Evolutionary conservation across 2,329 filamentous ascomycete species (phyloP), one percentile per base, ranked within the genome.

Genomic region (Colletotrichum coccodes): DNA sequence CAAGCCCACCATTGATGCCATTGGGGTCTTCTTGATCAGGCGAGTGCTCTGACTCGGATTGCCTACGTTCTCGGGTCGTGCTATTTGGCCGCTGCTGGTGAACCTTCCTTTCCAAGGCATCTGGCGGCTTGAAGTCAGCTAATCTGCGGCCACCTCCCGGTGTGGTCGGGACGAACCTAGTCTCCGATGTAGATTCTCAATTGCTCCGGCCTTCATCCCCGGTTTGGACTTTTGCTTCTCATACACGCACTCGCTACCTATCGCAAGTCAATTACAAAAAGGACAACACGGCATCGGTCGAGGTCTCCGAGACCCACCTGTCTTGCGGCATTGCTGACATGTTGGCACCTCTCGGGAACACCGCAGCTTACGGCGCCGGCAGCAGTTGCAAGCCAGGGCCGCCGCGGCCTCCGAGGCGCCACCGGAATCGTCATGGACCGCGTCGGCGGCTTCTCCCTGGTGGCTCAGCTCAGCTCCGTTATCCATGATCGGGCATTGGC

Each of bases 381-480:
- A 60, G 52, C 61, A 60, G 44, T 70, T 70, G 57, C 67, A 70
- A 5, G 67, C 56, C 28, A 70, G 62, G 6, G 56, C 61, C 72
- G 82, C 76, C 36, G 80, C 88, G 30, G 86, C 82, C 36, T 87
- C 86, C 68, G 84, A 81, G 67, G 80, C 81, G 7, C 40, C 40
- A n/a, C 30, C 49, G 28, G 30, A 53, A 30, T 36, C 49, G 49
- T 75, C 74, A 44, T 76, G 71, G 2, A 75, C 74, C 3, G 72
- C 71, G 3, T 73, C 52, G 6, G 75, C 75, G 7, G 72, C 73
- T 23, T 69, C 71, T 7, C 74, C 70, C 6, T 74, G 71, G 34
- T 70, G 28, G n/a, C 49, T 53, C 30, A 32, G 30, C 49, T 53
- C 49, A 21, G 9, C 8, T 18, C 49, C 49, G 30, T 36, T 53